These are phyloP conservation scores for Dactylellina cionopaga DNA, from an alignment of 2,329 filamentous ascomycete genomes.

Conservation along the genomic window DNA sequence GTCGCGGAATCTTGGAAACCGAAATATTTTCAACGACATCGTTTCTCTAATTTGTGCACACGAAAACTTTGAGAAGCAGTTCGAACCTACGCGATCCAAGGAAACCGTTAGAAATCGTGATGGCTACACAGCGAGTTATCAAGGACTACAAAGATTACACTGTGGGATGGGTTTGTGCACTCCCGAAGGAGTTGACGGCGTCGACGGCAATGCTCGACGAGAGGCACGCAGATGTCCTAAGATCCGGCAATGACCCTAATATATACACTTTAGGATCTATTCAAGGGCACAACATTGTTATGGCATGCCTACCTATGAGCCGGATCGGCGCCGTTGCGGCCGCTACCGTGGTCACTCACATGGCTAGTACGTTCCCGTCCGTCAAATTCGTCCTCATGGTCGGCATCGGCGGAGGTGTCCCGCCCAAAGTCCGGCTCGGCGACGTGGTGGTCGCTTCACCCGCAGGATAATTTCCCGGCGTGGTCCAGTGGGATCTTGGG, in stretches of 20 bases:
- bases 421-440: conserved; percentile 1
- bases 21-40: too few species aligned
- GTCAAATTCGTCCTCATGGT: conserved; percentile 20
- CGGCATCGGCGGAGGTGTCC: conserved; percentile 16
- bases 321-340: not conserved
- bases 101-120: too few species aligned
- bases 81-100: too few species aligned
- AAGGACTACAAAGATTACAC: too few species aligned
- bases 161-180: conserved; percentile 39
- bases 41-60: too few species aligned
- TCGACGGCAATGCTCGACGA: conserved; percentile 33
- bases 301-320: conserved; percentile 5
- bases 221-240: not conserved
- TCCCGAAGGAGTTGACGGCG: conserved; percentile 20
- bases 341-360: conserved; percentile 6
- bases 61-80: too few species aligned
- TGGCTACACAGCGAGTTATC: too few species aligned
- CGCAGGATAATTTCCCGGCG: not conserved
- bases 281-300: conserved; percentile 1
- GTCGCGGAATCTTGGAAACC: too few species aligned
- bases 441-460: not conserved
- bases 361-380: conserved; percentile 1
- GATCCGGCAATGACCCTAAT: too few species aligned
- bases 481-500: conserved; percentile 21
- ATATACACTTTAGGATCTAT: conserved; percentile 12